Conservation (phyloP, 1,284 basidiomycete species). For the Takashimella koratensis region DNA sequence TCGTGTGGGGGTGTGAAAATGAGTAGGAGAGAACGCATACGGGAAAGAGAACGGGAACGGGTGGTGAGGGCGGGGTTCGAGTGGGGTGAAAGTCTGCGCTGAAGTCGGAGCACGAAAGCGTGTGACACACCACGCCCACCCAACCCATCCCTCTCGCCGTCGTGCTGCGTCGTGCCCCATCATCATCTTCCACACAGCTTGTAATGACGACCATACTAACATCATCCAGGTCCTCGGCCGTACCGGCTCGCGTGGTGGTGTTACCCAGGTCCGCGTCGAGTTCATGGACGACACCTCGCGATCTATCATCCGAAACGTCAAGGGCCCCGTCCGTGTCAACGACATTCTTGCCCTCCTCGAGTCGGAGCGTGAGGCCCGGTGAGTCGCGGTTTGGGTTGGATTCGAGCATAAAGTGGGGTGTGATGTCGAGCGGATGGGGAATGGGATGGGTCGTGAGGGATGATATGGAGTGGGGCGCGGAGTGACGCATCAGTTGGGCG, state of each 20-base stretch:
- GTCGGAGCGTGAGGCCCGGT: constrained; percentile 99
- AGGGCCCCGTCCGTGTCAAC: constrained; percentile 93
- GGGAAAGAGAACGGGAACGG: too few species aligned
- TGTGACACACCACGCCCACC: too few species aligned
- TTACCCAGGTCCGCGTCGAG: constrained; percentile 99
- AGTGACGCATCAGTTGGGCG: too few species aligned
- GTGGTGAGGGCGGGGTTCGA: too few species aligned
- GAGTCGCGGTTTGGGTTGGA: constrained; percentile 47
- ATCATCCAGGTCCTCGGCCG: constrained; percentile 81
- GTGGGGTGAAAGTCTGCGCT: too few species aligned
- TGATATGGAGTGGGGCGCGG: too few species aligned
- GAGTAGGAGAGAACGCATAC: too few species aligned
- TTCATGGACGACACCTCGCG: constrained; percentile 98
- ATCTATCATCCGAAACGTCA: constrained; percentile 98
- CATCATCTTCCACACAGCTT: background rate
- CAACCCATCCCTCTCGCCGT: background rate
- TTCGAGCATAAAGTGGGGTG: background rate
- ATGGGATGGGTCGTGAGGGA: background rate
- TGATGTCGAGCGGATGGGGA: background rate
- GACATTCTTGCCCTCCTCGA: constrained; percentile 98
- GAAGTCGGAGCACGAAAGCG: too few species aligned
- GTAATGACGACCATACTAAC: background rate
- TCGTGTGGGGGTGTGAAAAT: too few species aligned
- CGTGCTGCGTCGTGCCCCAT: background rate
- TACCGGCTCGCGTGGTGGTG: constrained; percentile 98